These are phyloP conservation scores for Kodamaea plutei DNA, from an alignment of 1,139 yeast species.

Conservation along the genomic window DNA sequence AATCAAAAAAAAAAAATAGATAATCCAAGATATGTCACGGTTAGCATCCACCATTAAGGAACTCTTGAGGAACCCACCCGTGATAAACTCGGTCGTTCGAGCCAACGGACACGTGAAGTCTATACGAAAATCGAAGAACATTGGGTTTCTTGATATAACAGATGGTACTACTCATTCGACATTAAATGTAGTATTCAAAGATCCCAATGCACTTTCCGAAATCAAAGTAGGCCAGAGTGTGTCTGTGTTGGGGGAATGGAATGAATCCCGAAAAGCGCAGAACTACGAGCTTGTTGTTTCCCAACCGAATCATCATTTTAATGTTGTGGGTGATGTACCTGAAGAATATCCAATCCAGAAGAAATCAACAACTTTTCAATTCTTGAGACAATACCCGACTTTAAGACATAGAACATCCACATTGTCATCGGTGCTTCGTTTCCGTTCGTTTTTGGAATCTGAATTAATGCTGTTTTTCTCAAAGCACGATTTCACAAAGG, in stretches of 20 bases:
- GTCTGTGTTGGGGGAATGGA: constrained; percentile 30
- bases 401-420: constrained; percentile 71
- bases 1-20: too few species aligned
- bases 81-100: constrained; percentile 15
- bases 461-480: constrained; percentile 54
- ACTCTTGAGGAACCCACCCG: constrained; percentile 30
- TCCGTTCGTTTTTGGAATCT: constrained; percentile 64
- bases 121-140: constrained; percentile 65
- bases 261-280: constrained; percentile 26
- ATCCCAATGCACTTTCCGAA: constrained; percentile 23
- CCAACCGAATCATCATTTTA: constrained; percentile 22
- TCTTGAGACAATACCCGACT: constrained; percentile 67
- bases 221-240: constrained; percentile 43
- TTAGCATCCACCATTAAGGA: constrained; percentile 30
- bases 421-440: constrained; percentile 62
- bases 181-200: constrained; percentile 54
- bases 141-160: constrained; percentile 71
- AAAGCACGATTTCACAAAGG: constrained; percentile 56
- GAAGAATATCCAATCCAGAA: constrained; percentile 79
- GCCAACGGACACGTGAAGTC: constrained; percentile 71
- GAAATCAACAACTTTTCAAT: constrained; percentile 63
- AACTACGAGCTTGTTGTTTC: constrained; percentile 29
- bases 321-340: constrained; percentile 51
- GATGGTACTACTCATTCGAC: constrained; percentile 67
- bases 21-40: too few species aligned